Percentiles rank a stretch among this genome's conserved stretches.
These are phyloP conservation scores for Solanum medicagineum DNA, from an alignment of 257 asterid species.

Conservation along the genomic window DNA sequence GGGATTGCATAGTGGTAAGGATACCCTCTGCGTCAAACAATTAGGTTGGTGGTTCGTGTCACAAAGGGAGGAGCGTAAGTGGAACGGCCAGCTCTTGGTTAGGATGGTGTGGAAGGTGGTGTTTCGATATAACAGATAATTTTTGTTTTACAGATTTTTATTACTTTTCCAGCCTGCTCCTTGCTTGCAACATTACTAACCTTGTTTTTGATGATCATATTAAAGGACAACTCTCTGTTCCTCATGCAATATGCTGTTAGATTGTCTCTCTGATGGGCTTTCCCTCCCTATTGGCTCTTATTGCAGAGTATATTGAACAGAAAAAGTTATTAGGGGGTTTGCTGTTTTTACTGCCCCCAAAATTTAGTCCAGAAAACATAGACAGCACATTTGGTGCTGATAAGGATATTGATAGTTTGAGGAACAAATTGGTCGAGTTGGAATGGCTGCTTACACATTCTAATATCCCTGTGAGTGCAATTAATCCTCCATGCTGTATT, in stretches of 20 bases:
- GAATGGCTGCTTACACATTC: constrained; percentile 55
- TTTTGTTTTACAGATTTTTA: neutral
- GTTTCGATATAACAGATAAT: neutral
- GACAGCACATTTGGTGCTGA: constrained; percentile 32
- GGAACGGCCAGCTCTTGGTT: neutral
- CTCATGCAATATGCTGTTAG: neutral
- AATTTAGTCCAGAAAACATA: constrained; percentile 39
- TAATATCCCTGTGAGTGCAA: constrained; percentile 68
- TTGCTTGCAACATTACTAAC: neutral
- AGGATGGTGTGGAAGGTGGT: neutral
- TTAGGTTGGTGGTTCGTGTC: neutral
- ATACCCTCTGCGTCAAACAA: neutral
- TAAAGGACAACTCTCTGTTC: neutral
- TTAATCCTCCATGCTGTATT: neutral
- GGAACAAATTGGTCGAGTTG: constrained; percentile 40
- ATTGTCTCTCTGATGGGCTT: neutral
- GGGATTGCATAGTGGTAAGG: neutral
- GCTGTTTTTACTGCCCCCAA: constrained; percentile 67
- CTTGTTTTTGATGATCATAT: neutral
- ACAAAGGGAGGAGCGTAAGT: neutral
- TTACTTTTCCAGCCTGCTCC: neutral
- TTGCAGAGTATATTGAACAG: constrained; percentile 74
- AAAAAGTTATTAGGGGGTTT: constrained; percentile 76
- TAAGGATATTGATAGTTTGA: constrained; percentile 6
- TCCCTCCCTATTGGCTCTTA: neutral